Base-by-base conservation (phyloP, 192 early-diverging fungal genomes). In the Rhizophlyctis rosea region DNA sequence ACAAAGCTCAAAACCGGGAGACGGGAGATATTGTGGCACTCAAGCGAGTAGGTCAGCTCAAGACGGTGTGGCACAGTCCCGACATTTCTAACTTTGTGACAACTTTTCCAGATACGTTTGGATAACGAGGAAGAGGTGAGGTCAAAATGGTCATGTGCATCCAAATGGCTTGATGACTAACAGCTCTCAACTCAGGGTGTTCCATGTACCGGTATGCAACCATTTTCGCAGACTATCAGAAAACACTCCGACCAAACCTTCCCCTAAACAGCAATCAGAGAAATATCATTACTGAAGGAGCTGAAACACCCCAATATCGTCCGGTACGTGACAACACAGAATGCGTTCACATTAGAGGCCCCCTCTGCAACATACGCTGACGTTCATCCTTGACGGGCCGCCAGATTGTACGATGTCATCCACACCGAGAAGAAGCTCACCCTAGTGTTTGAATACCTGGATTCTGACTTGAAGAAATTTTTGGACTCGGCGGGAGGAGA, bases 401-500 rank as follows among this genome's bases (percentile, higher is more conserved):
- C 5, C n/a, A 90, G 91, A 57, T 78, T 98, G 34, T 93, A 97
- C 68, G 96, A 98, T 81, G 95, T 99, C 39, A 82, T 86, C 60
- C 96, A 98, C 68, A 96, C 94, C 21, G 96, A 98, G 67, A 95
- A 96, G 79, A 98, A 94, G 74, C 73, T 99, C 56, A 98, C 93
- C 28, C 81, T 98, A 54, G 94, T 99, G 31, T 99, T 98, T 82
- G 98, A 98, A 75, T 98, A 90, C 69, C 76, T 99, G 81, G 96
- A 98, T 75, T 94, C 91, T 30, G 98, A 98, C 72, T 77, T 98
- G 71, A 99, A 98, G 47, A 98, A 99, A 83, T 99, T 92, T 70
- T 75, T 98, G 71, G 96, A 98, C 75, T 86, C 82, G 4, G 89
- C 59, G 48, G 67, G 62, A 21, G 75, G 77, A 3, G 70, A 81